Evolutionary conservation across 768 basidiomycete genomes (phyloP).

Genomic region (Ramaria sp.): DNA sequence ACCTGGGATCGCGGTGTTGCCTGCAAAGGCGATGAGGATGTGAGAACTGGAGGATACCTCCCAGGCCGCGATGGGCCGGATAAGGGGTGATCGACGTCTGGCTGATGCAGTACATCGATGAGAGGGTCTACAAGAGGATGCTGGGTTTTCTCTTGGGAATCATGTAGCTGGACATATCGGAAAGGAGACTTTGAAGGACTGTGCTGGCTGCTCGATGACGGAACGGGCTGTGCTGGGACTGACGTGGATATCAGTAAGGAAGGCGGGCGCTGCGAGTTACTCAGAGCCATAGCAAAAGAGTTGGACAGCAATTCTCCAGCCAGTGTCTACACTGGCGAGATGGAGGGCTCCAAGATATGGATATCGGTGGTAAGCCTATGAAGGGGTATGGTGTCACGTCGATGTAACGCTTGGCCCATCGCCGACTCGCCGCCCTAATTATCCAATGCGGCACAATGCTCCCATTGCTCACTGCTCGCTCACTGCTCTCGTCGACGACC

Average conservation of each 20-base stretch:
- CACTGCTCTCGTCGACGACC: no score
- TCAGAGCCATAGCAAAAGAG: neutral
- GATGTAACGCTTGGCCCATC: no score
- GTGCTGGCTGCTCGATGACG: neutral
- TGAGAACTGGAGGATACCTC: constrained; percentile 12
- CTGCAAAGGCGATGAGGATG: no score
- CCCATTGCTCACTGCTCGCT: no score
- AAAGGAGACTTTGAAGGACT: constrained; percentile 25
- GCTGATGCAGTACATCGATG: neutral
- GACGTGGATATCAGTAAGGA: neutral
- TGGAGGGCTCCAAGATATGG: no score
- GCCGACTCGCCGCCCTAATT: no score
- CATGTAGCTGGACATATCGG: constrained; percentile 22
- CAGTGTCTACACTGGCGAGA: neutral
- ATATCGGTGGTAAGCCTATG: no score
- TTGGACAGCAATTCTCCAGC: no score
- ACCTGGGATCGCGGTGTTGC: constrained; percentile 9
- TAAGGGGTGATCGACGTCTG: constrained; percentile 10
- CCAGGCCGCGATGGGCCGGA: constrained; percentile 9
- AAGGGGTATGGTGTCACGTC: no score
- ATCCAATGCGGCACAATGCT: no score
- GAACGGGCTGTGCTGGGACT: neutral
- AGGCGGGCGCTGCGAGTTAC: neutral
- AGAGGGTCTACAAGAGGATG: neutral
- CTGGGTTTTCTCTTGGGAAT: no score